Conservation (phyloP, 257 asterid genomes). For the Fraxinus cuspidata region DNA sequence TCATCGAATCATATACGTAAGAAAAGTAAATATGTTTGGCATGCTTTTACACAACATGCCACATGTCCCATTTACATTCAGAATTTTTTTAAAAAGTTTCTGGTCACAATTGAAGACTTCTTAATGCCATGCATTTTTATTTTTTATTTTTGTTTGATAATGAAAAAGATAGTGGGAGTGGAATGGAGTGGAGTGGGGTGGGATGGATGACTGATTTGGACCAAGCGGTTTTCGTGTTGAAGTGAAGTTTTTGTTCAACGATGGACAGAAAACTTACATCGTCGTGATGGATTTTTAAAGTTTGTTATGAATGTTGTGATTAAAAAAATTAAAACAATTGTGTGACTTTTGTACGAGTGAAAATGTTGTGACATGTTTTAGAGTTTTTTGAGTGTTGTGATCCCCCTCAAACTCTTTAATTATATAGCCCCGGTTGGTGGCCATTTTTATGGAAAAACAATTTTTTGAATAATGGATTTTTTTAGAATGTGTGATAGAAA, state of each 20-base stretch:
- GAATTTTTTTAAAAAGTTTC: neutral
- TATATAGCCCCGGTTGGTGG: too few species aligned
- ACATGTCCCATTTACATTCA: neutral
- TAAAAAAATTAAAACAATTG: too few species aligned
- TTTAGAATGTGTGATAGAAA: too few species aligned
- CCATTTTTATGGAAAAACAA: too few species aligned
- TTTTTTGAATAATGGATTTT: too few species aligned
- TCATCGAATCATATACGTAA: neutral
- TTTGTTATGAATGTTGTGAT: neutral
- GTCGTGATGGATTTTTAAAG: neutral
- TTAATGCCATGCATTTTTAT: neutral
- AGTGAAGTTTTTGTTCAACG: too few species aligned
- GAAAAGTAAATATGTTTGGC: neutral
- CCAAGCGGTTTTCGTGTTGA: neutral
- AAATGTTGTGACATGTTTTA: too few species aligned
- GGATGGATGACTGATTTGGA: neutral
- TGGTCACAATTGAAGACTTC: conserved; percentile 22
- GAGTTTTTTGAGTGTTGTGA: too few species aligned
- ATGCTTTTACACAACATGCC: neutral
- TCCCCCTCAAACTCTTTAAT: too few species aligned
- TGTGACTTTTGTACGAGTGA: too few species aligned
- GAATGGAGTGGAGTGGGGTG: neutral
- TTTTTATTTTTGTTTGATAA: neutral
- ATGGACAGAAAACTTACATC: too few species aligned
- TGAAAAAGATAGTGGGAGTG: neutral